phyloP scores from a whole-genome alignment of 176 grass and related monocot genomes.

The Juncus inflexus region DNA sequence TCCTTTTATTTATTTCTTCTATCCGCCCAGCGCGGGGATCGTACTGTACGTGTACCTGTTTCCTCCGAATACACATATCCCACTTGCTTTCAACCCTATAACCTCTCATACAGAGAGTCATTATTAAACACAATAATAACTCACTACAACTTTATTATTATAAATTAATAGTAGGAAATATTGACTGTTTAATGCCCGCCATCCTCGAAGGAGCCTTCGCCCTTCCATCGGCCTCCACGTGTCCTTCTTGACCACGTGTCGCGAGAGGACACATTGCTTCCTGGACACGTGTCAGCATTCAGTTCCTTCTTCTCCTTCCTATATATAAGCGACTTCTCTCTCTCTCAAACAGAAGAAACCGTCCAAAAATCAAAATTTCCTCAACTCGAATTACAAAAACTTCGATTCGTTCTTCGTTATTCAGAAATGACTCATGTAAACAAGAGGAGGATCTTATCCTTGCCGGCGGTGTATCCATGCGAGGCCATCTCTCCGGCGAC shows the following conservation, averaged over 20 bases:
- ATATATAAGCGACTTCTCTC: slow-evolving; percentile 16
- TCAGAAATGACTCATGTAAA: slow-evolving; percentile 1
- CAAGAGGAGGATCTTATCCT: slow-evolving; percentile 31
- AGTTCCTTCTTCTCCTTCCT: background rate
- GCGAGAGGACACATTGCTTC: background rate
- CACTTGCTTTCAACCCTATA: background rate
- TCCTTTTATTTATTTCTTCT: background rate
- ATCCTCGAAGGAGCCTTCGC: background rate
- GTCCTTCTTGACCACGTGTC: slow-evolving; percentile 23
- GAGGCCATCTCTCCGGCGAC: slow-evolving; percentile 45
- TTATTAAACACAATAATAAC: background rate
- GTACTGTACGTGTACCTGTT: slow-evolving; percentile 16
- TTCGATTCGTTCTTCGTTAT: background rate
- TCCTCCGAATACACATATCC: background rate
- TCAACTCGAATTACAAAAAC: background rate
- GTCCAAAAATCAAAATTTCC: slow-evolving; percentile 7
- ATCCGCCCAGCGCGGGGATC: background rate
- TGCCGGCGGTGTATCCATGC: slow-evolving; percentile 51
- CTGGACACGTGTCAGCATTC: background rate
- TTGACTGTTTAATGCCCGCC: slow-evolving; percentile 1
- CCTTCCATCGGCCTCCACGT: slow-evolving; percentile 35
- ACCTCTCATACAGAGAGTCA: slow-evolving; percentile 1
- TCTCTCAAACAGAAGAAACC: background rate
- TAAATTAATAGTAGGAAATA: no score
- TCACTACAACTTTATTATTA: background rate